Base-by-base conservation (phyloP, 331 rosid species). In the Acacia concinna region DNA sequence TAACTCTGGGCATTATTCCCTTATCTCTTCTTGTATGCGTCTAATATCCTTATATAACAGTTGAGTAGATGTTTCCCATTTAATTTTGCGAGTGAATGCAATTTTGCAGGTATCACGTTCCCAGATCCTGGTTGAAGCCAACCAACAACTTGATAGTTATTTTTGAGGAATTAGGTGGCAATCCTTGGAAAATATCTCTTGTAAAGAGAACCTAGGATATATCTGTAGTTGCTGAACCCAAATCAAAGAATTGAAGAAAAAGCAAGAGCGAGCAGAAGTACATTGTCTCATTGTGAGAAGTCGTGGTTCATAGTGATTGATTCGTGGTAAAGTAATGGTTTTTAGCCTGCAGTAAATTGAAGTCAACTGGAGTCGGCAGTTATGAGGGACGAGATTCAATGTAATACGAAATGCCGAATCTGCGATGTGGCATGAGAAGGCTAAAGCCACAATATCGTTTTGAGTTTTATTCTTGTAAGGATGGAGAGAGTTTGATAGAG, bases 81-180 rank as follows among this genome's bases (percentile, higher is more conserved):
- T 32, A 12, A 59, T 44, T 60, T 14, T 60, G 21, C 5, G 67
- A 14, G 1, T 73, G 35, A 71, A 65, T 40, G 81, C 21, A 65
- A 75, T 52, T 82, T 68, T 15, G 25, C 87, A 94, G 98, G 98
- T 92, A 95, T 79, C 97, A 96, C 46, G 78, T 96, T 78, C 99
- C 99, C 20, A 88, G 97, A 84, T 89, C 98, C 25, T 96, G 99
- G 99, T 86, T 96, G 62, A 96, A 87, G 87, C 93, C 97, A 76
- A 88, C 89, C 10, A 59, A 83, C 47, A 96, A 96, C 74, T 72
- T 93, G 79, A 28, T 96, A 60, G 92, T 96, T 46, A 81, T 91
- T 46, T 89, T 96, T 57, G 99, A 93, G 87, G 99, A 96, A 84
- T 89, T 96, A 4, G 98, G 98, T 0, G 99, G 99, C 5, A 89